Conservation (phyloP, 208 protist species). For the Tritrichomonas musculus region DNA sequence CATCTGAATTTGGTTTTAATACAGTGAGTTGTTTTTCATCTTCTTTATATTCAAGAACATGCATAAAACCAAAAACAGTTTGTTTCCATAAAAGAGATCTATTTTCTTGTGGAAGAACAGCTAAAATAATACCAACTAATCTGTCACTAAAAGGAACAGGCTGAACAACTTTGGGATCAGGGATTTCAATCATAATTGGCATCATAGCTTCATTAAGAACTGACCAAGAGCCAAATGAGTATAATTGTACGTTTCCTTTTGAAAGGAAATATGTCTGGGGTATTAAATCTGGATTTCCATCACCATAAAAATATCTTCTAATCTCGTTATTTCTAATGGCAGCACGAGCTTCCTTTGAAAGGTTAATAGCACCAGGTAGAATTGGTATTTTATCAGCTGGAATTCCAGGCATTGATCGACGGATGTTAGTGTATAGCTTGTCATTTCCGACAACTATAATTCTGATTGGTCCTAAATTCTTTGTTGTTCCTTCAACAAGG, state of each 20-base stretch:
- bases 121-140: neutral
- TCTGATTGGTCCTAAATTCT: too few relatives aligned
- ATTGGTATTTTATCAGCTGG: neutral
- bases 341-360: neutral
- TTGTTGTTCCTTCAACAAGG: neutral
- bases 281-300: neutral
- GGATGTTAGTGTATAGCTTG: neutral
- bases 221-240: neutral
- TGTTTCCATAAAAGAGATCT: neutral
- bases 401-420: neutral
- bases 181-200: neutral
- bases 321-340: neutral
- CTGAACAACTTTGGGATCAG: neutral
- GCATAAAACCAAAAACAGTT: neutral
- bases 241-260: neutral
- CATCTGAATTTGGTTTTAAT: neutral
- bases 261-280: neutral
- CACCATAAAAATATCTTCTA: neutral
- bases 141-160: neutral
- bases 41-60: neutral
- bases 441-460: neutral
- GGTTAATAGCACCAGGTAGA: neutral
- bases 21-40: neutral
- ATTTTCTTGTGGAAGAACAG: neutral
- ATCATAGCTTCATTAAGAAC: neutral